Evolutionary conservation across 2,329 filamentous ascomycete species (phyloP).

Genomic region (Cyanodermella asteris): DNA sequence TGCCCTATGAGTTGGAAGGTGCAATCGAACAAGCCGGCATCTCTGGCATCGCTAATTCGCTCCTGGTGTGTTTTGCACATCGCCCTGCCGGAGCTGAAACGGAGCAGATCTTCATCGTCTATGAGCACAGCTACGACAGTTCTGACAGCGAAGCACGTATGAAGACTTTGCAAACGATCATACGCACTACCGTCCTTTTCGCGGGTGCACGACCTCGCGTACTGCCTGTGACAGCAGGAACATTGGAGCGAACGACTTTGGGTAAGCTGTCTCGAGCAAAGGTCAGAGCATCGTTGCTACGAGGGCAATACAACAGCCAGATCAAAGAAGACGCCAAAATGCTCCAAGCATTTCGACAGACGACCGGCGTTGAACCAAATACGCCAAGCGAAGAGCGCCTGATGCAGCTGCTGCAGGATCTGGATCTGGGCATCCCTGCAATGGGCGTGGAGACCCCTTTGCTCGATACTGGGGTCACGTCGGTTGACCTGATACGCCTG

Average conservation of each 20-base stretch:
- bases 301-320: slow-evolving; percentile 11
- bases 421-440: neutral
- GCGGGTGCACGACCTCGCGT: slow-evolving; percentile 9
- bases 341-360: slow-evolving; percentile 1
- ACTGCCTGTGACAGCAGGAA: slow-evolving; percentile 10
- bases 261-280: slow-evolving; percentile 22
- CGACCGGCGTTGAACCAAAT: neutral
- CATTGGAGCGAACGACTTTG: slow-evolving; percentile 17
- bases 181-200: slow-evolving; percentile 5
- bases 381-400: no score
- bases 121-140: slow-evolving; percentile 13
- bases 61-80: slow-evolving; percentile 19
- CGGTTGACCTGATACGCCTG: slow-evolving; percentile 21
- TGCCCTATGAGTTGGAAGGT: slow-evolving; percentile 17
- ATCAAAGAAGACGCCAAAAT: neutral
- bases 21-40: slow-evolving; percentile 16
- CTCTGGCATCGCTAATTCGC: slow-evolving; percentile 10
- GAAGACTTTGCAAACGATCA: slow-evolving; percentile 10
- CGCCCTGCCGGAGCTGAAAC: slow-evolving; percentile 13
- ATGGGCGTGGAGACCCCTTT: slow-evolving; percentile 11
- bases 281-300: slow-evolving; percentile 12
- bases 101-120: slow-evolving; percentile 20
- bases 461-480: slow-evolving; percentile 16
- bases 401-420: neutral
- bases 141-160: slow-evolving; percentile 10